These are phyloP conservation scores for Yamadazyma pseudoaaseri DNA, from an alignment of 1,139 yeast species.

Conservation along the genomic window DNA sequence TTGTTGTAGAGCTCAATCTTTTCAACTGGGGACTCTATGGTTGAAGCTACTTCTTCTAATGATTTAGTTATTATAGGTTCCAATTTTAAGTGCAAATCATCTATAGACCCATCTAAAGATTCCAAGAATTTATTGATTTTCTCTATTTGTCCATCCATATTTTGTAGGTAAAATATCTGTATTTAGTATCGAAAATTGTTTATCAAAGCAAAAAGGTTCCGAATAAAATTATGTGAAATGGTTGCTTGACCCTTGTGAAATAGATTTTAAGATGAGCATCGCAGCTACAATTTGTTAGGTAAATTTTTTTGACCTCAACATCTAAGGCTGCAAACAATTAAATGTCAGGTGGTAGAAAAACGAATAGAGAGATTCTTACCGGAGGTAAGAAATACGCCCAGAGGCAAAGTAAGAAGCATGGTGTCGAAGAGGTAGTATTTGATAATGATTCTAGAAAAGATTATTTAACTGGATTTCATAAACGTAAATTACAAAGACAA, in stretches of 20 bases:
- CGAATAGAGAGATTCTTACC: constrained; percentile 83
- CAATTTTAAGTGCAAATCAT: constrained; percentile 26
- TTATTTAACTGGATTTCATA: constrained; percentile 92
- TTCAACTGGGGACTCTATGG: constrained; percentile 33
- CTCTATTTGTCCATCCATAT: constrained; percentile 44
- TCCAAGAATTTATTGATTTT: constrained; percentile 25
- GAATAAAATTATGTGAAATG: constrained; percentile 2
- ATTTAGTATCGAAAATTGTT: no score
- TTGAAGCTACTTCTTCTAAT: constrained; percentile 32
- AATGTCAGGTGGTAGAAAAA: constrained; percentile 19
- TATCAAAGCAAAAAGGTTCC: no score
- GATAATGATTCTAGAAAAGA: constrained; percentile 74
- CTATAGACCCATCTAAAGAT: constrained; percentile 29
- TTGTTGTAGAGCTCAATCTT: constrained; percentile 35
- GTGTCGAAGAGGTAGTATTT: constrained; percentile 79
- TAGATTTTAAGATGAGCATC: constrained; percentile 18
- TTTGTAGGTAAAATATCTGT: neutral
- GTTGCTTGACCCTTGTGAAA: no score
- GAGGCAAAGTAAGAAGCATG: constrained; percentile 58
- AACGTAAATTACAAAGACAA: constrained; percentile 83
- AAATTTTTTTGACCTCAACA: no score
- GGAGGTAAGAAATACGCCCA: constrained; percentile 83
- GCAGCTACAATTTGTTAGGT: constrained; percentile 5
- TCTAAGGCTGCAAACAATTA: no score
- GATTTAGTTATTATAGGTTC: constrained; percentile 35